Evolutionary conservation across 2,329 filamentous ascomycete genomes (phyloP), one percentile per base, ranked within the genome.

Genomic region (Aspergillus fischeri): DNA sequence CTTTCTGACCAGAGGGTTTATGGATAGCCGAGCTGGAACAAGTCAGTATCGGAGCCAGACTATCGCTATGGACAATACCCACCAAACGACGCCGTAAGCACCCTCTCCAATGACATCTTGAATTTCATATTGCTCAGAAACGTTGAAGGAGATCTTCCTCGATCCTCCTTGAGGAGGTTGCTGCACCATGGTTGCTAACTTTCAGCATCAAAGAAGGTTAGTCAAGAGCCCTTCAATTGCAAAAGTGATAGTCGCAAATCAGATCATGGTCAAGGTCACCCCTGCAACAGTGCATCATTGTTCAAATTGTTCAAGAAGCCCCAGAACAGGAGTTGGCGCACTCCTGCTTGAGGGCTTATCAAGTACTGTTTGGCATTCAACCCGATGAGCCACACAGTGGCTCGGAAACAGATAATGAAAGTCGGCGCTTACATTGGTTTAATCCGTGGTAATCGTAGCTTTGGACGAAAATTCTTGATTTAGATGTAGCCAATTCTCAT

Each of bases 41-140:
- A 27, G 49, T 67, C 42, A 67, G 61, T 54, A 50, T 35, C 7
- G 45, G 52, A 35, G 24, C 42, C 49, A 3, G 14, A 42, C 49
- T 35, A 50, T 54, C 17, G 56, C 49, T 29, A 11, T 45, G 27
- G 27, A 21, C 11, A 24, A 10, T 11, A 79, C 89, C 75, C 84
- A 97, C 92, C 94, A 97, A 66, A 99, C 94, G 64, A 99, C 93
- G 75, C 94, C 94, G 72, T 99, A 99, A 64, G 94, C 94, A 72
- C 94, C 94, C 78, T 99, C 94, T 66, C 94, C 94, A 59, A 99
- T 95, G 51, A 99, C 94, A 87, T 99, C 94, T 76, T 97, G 93
- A 65, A 99, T 99, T 73, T 99, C 94, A 75, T 99, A 99, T 77
- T 99, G 94, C 77, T 99, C 94, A 71, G 92, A 97, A 62, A 99